Evolutionary conservation across 352 stramenopile genomes (phyloP).

Genomic region (Nothophytophthora sp.): DNA sequence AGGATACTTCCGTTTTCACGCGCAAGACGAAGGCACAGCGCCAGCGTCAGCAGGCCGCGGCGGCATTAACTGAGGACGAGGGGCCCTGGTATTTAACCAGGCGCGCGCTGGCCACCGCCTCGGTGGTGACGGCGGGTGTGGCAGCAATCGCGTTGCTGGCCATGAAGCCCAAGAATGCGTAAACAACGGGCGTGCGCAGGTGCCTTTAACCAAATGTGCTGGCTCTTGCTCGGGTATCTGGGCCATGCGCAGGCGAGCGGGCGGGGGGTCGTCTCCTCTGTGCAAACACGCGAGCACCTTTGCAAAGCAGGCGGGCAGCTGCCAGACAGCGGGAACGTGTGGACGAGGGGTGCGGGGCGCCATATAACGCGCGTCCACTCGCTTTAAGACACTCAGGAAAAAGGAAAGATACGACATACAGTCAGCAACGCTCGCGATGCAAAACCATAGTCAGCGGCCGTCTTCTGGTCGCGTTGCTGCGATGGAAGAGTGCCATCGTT

Average conservation of each 20-base stretch:
- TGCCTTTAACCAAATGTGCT: conserved; percentile 23
- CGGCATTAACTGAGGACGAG: conserved; percentile 1
- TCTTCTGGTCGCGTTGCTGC: too few relatives aligned
- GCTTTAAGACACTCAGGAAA: conserved; percentile 16
- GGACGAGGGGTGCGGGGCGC: conserved; percentile 6
- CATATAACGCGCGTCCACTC: conserved; percentile 14
- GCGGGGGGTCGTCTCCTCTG: conserved; percentile 15
- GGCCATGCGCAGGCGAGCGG: conserved; percentile 8
- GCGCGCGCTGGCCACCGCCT: conserved; percentile 60
- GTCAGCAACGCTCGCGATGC: too few relatives aligned
- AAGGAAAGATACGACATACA: neutral
- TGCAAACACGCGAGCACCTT: neutral
- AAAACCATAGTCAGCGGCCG: neutral
- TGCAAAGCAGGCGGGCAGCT: conserved; percentile 20
- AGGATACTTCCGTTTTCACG: conserved; percentile 74
- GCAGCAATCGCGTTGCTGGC: conserved; percentile 61
- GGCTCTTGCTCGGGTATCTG: conserved; percentile 17
- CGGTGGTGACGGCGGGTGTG: conserved; percentile 68
- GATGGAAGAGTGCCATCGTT: too few relatives aligned
- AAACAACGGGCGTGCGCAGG: conserved; percentile 9
- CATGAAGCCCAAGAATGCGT: conserved; percentile 60
- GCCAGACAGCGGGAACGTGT: conserved; percentile 18
- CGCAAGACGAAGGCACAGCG: conserved; percentile 55
- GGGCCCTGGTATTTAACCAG: conserved; percentile 69
- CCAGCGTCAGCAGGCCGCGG: conserved; percentile 19